A percentile compares a stretch with the other conserved stretches of the same genome.
phyloP scores from a whole-genome alignment of 106 monocot species.

The Xerophyta viscosa region DNA sequence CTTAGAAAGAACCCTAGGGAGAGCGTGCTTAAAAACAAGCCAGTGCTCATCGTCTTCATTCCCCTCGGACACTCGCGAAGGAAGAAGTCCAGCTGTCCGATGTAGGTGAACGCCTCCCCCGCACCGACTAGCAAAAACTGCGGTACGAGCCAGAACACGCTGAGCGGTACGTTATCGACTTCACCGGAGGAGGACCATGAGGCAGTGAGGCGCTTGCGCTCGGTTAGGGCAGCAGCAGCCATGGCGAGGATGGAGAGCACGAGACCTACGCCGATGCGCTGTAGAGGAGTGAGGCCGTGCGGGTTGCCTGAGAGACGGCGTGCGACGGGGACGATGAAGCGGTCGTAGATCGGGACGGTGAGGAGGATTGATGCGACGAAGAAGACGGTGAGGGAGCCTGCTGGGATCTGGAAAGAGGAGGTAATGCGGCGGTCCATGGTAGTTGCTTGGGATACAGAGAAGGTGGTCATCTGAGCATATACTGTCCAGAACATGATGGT shows the following conservation, averaged over 20 bases:
- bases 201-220: constrained; percentile 35
- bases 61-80: constrained; percentile 60
- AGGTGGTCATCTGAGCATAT: constrained; percentile 77
- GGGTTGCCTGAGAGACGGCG: constrained; percentile 40
- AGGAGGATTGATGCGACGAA: constrained; percentile 63
- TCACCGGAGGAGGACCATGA: neutral
- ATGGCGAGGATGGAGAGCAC: constrained; percentile 48
- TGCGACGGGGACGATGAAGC: constrained; percentile 24
- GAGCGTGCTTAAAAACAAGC: constrained; percentile 55
- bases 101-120: constrained; percentile 68
- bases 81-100: constrained; percentile 69
- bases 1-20: constrained; percentile 63
- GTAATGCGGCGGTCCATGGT: constrained; percentile 62
- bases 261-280: constrained; percentile 46
- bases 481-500: constrained; percentile 83
- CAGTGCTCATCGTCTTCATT: constrained; percentile 85
- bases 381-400: constrained; percentile 70
- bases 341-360: constrained; percentile 49
- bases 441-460: constrained; percentile 64
- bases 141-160: constrained; percentile 63
- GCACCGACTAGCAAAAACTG: constrained; percentile 61
- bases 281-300: constrained; percentile 47
- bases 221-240: constrained; percentile 39
- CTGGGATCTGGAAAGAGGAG: constrained; percentile 46
- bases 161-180: constrained; percentile 8